A percentile compares a stretch with the other conserved stretches of the same genome.
Conservation (phyloP, 768 basidiomycete species). For the Mrakia gelida region DNA sequence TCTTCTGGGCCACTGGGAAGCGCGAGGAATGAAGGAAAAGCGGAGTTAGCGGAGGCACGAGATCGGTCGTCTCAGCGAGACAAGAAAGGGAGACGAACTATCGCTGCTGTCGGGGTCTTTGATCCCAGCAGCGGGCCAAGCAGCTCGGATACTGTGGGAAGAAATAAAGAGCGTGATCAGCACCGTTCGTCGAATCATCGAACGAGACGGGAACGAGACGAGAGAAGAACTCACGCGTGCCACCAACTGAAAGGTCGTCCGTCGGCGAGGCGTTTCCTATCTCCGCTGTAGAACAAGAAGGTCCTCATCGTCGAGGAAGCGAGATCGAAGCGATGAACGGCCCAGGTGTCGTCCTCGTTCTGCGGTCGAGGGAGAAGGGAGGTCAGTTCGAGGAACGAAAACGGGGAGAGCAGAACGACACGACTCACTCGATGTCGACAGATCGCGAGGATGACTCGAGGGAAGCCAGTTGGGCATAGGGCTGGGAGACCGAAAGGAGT, state of each 20-base stretch:
- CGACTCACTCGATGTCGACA: conserved; percentile 37
- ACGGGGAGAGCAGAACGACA: background rate
- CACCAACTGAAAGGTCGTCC: conserved; percentile 45
- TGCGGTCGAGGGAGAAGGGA: background rate
- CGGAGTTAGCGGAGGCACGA: background rate
- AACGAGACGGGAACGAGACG: background rate
- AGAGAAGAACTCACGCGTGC: conserved; percentile 33
- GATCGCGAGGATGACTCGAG: conserved; percentile 43
- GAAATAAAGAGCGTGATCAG: background rate
- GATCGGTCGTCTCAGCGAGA: background rate
- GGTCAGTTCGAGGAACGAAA: background rate
- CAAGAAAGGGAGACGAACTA: background rate
- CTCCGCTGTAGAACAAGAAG: conserved; percentile 37
- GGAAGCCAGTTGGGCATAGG: conserved; percentile 40
- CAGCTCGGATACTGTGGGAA: conserved; percentile 35
- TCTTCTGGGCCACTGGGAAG: conserved; percentile 35
- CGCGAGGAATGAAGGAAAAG: background rate
- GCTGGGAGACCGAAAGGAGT: conserved; percentile 30
- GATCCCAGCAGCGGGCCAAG: conserved; percentile 42
- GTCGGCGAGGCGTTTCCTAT: conserved; percentile 37
- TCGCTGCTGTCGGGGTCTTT: conserved; percentile 37
- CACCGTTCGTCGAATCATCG: background rate
- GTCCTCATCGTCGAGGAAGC: conserved; percentile 38
- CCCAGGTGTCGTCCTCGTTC: conserved; percentile 40
- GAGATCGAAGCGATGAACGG: conserved; percentile 45